Conservation (phyloP, 169 alveolate species). For the Cryptosporidium viatorum region DNA sequence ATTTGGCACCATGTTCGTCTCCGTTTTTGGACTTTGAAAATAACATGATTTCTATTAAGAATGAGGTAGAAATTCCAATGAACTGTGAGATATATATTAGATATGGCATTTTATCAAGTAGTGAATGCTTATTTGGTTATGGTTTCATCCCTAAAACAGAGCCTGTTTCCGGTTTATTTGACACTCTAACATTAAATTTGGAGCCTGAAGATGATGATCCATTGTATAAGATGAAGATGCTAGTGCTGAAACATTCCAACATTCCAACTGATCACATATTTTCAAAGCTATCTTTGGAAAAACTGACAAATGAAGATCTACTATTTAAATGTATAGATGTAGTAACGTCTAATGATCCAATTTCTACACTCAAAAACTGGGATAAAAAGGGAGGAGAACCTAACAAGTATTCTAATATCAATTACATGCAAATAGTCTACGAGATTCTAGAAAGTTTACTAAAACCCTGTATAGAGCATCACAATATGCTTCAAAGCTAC, state of each 20-base stretch:
- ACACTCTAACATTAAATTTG: slow-evolving; percentile 54
- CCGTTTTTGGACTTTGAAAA: slow-evolving; percentile 35
- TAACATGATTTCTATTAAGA: slow-evolving; percentile 18
- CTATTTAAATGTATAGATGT: slow-evolving; percentile 46
- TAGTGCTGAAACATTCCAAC: slow-evolving; percentile 44
- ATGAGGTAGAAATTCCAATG: slow-evolving; percentile 40
- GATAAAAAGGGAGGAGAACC: neutral
- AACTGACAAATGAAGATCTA: slow-evolving; percentile 46
- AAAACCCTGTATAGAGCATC: slow-evolving; percentile 36
- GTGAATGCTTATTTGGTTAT: slow-evolving; percentile 53
- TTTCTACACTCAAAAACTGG: slow-evolving; percentile 52
- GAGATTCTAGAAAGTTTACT: slow-evolving; percentile 40
- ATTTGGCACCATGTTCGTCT: slow-evolving; percentile 65
- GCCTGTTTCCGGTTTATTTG: slow-evolving; percentile 45
- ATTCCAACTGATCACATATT: slow-evolving; percentile 71
- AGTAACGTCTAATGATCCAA: slow-evolving; percentile 65
- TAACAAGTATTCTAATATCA: neutral
- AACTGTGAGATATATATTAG: slow-evolving; percentile 35
- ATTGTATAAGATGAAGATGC: slow-evolving; percentile 57
- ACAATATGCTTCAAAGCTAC: neutral
- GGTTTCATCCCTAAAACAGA: slow-evolving; percentile 55
- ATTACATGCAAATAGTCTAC: neutral
- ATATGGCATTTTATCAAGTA: slow-evolving; percentile 47
- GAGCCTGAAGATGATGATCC: slow-evolving; percentile 73
- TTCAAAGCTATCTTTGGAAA: slow-evolving; percentile 21